Percentiles rank a stretch among this genome's conserved stretches.
Conservation (phyloP, 2,329 filamentous ascomycete species). For the Clonostachys chloroleuca region DNA sequence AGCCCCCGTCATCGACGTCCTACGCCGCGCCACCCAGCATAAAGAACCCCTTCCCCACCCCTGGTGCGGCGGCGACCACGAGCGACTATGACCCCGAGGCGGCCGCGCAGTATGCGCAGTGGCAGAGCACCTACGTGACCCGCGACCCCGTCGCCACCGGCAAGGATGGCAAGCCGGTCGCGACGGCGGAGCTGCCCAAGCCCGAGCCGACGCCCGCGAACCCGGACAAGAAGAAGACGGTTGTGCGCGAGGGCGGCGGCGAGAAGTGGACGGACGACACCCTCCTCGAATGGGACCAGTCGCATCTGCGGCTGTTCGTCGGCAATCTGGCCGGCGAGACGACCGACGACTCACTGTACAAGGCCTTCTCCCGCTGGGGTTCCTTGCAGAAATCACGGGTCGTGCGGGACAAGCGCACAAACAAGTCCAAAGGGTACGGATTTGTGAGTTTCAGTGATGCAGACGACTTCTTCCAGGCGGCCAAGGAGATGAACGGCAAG, state of each 20-base stretch:
- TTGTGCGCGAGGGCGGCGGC: slow-evolving; percentile 82
- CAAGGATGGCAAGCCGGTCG: slow-evolving; percentile 11
- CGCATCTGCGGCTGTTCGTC: slow-evolving; percentile 91
- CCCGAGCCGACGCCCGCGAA: slow-evolving; percentile 24
- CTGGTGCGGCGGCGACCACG: slow-evolving; percentile 26
- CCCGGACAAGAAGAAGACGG: slow-evolving; percentile 72
- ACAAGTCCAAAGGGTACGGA: slow-evolving; percentile 92
- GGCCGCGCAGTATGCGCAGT: slow-evolving; percentile 89
- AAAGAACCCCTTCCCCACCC: slow-evolving; percentile 74
- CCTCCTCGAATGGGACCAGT: slow-evolving; percentile 92
- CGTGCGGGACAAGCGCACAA: slow-evolving; percentile 90
- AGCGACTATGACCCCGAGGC: slow-evolving; percentile 68
- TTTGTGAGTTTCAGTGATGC: slow-evolving; percentile 95
- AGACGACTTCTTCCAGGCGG: slow-evolving; percentile 94
- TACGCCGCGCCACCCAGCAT: slow-evolving; percentile 58
- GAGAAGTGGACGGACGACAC: slow-evolving; percentile 88
- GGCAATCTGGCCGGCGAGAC: slow-evolving; percentile 97
- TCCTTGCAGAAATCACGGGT: slow-evolving; percentile 92
- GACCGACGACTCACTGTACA: slow-evolving; percentile 90
- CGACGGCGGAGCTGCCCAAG: slow-evolving; percentile 19
- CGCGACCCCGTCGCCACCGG: slow-evolving; percentile 46
- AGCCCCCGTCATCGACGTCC: slow-evolving; percentile 29
- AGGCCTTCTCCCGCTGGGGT: slow-evolving; percentile 85
- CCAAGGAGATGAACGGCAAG: slow-evolving; percentile 97
- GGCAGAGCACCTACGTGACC: slow-evolving; percentile 83